Conservation (phyloP, 2,329 filamentous ascomycete genomes). For the Talaromyces pinophilus region DNA sequence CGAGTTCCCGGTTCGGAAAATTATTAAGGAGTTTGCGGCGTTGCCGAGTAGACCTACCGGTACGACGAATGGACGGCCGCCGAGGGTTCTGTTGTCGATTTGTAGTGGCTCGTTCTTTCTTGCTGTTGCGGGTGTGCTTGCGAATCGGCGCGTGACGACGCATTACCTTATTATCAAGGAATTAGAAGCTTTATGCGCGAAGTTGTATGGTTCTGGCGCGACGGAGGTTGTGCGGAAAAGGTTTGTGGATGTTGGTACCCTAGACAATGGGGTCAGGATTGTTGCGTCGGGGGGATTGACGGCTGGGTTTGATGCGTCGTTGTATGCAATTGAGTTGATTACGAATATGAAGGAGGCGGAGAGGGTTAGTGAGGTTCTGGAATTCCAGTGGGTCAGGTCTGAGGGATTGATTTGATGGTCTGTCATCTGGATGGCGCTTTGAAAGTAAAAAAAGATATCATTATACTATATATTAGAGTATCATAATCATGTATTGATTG, state of each 20-base stretch:
- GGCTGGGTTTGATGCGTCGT: conserved; percentile 13
- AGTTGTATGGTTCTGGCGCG: not conserved
- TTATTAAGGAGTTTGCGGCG: not conserved
- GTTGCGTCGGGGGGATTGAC: conserved; percentile 17
- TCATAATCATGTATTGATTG: not conserved
- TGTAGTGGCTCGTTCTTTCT: conserved; percentile 20
- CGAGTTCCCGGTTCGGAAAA: not conserved
- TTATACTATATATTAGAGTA: conserved; percentile 12
- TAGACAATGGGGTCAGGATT: conserved; percentile 17
- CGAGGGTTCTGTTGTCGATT: conserved; percentile 13
- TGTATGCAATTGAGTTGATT: conserved; percentile 14
- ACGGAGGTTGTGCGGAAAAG: conserved; percentile 8
- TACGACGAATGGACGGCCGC: not conserved
- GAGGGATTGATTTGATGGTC: not conserved
- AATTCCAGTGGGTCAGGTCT: not conserved
- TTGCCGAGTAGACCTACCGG: not conserved
- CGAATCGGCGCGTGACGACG: conserved; percentile 8
- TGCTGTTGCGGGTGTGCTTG: conserved; percentile 12
- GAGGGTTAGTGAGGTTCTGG: conserved; percentile 1
- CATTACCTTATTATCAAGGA: conserved; percentile 11
- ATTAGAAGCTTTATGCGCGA: conserved; percentile 1
- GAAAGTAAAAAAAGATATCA: not conserved
- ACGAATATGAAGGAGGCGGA: conserved; percentile 4
- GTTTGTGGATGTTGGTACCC: conserved; percentile 12
- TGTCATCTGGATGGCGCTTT: not conserved